phyloP scores from a whole-genome alignment of 208 protist species.

The Trypanosoma platydactyli region DNA sequence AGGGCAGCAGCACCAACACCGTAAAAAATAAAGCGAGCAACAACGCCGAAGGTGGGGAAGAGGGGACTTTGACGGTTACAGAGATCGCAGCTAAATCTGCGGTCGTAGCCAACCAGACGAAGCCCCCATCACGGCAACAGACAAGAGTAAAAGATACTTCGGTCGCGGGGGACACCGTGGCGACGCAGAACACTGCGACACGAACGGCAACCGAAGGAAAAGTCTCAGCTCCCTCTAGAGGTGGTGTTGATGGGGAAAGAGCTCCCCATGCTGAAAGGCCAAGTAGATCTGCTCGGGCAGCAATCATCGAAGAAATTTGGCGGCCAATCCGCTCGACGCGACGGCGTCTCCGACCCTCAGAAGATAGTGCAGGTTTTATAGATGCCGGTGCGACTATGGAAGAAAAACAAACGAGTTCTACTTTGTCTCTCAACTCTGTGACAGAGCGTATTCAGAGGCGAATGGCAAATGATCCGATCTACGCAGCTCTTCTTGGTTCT shows the following conservation, averaged over 20 bases:
- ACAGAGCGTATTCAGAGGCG: constrained; percentile 24
- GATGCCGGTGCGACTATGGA: not conserved
- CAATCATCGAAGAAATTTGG: constrained; percentile 58
- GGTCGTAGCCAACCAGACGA: not conserved
- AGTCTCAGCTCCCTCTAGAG: not conserved
- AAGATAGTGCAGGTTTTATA: constrained; percentile 21
- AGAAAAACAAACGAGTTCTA: constrained; percentile 4
- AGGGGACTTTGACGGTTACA: not conserved
- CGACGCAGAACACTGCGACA: not conserved
- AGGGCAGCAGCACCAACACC: not conserved
- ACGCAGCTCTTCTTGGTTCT: constrained; percentile 17
- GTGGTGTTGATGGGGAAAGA: not conserved
- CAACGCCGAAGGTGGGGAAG: not conserved
- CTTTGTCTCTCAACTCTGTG: not conserved
- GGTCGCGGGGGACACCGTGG: not conserved
- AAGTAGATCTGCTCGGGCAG: constrained; percentile 14
- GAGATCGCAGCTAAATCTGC: not conserved
- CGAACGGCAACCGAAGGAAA: not conserved
- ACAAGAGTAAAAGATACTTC: constrained; percentile 3
- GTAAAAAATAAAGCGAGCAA: not conserved
- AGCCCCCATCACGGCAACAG: not conserved
- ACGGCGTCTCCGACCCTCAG: constrained; percentile 27
- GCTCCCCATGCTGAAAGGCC: constrained; percentile 15
- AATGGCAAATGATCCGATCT: constrained; percentile 25
- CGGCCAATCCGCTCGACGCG: constrained; percentile 44